Conservation (phyloP, 73 alveolate genomes). For the Tetrahymena malaccensis region DNA sequence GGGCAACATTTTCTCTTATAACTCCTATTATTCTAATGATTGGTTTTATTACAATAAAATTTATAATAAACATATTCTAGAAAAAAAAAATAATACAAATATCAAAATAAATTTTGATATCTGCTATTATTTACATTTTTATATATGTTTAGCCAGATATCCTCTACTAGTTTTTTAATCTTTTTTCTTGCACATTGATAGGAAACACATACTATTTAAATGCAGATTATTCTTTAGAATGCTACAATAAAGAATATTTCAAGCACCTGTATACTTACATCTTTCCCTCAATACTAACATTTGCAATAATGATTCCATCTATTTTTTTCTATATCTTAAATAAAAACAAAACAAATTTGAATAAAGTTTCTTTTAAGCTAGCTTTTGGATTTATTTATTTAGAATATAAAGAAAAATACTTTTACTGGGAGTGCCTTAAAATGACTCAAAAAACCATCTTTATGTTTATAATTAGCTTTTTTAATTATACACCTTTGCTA, state of each 20-base stretch:
- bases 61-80: too few species aligned
- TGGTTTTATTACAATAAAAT: neutral
- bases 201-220: neutral
- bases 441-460: neutral
- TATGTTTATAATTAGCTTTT: neutral
- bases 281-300: neutral
- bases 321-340: neutral
- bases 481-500: neutral
- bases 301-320: neutral
- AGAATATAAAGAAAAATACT: neutral
- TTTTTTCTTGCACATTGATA: neutral
- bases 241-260: neutral
- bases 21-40: neutral
- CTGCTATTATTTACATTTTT: neutral
- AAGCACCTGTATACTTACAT: neutral
- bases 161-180: neutral
- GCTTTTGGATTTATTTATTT: neutral
- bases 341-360: too few species aligned
- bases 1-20: neutral
- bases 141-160: neutral
- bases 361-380: too few species aligned
- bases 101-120: too few species aligned
- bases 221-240: neutral
- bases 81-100: too few species aligned
- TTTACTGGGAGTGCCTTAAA: neutral